Evolutionary conservation across 2,329 filamentous ascomycete genomes (phyloP), one percentile per base, ranked within the genome.

Genomic region (Aspergillus arachidicola): DNA sequence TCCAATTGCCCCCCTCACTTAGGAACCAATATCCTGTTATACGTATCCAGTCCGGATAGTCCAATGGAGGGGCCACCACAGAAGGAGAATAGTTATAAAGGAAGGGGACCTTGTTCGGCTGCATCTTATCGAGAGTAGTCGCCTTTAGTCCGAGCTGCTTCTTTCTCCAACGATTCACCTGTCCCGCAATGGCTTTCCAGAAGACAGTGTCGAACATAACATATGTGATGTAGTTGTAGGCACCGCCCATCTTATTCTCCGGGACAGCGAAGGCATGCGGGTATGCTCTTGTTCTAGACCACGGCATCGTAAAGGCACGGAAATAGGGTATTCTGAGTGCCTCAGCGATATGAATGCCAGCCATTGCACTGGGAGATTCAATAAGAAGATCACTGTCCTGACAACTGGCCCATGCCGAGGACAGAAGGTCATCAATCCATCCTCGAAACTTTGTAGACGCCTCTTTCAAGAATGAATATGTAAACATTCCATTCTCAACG

Each of bases 1-100:
- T 84, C 84, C 89, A 98, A 30, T 83, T 80, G 62, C 83, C 78
- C 4, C 81, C 83, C 76, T 97, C 94, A 69, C 97, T 91, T 56
- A 99, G 81, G 78, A 99, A 98, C 95, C 95, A 99, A 80, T 99
- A 98, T 0, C 95, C 95, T 0, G 95, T 98, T 9, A 98, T 92
- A 50, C 93, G 88, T 75, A 99, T 95, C 95, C 95, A 99, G 77
- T 98, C 95, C 48, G 92, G 94, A 79, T 94, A 99, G 79, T 99
- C 95, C 1, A 97, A 83, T 19, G 95, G 95, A 32, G 94, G 94
- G 2, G 92, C 88, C n/a, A 99, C 95, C 14, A 99, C 95, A 12
- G 88, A 91, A 0, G 94, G 93, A 61, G 92, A 96, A 77, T 97
- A 98, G 79, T 97, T 98, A 83, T 99, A 99, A 53, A 99, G 79